A percentile compares a stretch with the other conserved stretches of the same genome.
Evolutionary conservation across 2,329 filamentous ascomycete species (phyloP).

Genomic region (Curvularia eragrostidis): DNA sequence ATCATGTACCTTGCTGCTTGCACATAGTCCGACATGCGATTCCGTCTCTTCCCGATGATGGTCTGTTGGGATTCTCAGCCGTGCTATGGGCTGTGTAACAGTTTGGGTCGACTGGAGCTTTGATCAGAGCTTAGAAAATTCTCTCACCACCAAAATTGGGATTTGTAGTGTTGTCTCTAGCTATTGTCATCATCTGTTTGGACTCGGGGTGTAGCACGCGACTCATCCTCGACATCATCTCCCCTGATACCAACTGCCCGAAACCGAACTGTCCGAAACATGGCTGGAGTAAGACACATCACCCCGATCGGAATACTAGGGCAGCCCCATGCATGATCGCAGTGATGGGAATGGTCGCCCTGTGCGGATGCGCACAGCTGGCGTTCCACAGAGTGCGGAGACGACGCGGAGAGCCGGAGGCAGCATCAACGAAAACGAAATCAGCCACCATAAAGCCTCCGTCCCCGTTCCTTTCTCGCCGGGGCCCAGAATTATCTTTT

Average conservation of each 20-base stretch:
- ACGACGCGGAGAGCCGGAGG: conserved; percentile 18
- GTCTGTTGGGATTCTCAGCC: not conserved
- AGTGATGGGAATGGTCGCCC: not conserved
- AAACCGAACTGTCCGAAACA: not conserved
- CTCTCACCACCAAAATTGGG: not conserved
- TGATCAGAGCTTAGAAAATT: not conserved
- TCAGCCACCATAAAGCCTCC: not conserved
- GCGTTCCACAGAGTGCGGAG: conserved; percentile 11
- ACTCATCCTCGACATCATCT: not conserved
- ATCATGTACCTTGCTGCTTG: not conserved
- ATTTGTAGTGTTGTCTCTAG: not conserved
- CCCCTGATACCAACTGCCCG: not conserved
- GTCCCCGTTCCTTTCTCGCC: not conserved
- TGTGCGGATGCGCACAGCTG: conserved; percentile 1
- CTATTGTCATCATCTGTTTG: not conserved
- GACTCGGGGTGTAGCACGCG: not conserved
- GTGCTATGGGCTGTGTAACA: not conserved
- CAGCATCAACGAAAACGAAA: not conserved
- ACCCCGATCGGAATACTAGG: not conserved
- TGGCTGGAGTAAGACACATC: not conserved
- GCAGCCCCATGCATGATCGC: not conserved
- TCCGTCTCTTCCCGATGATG: not conserved
- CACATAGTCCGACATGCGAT: not conserved
- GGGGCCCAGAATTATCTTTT: not conserved
- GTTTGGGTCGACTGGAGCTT: no score